Conservation (phyloP, 306 rosid species). For the Parietaria judaica region DNA sequence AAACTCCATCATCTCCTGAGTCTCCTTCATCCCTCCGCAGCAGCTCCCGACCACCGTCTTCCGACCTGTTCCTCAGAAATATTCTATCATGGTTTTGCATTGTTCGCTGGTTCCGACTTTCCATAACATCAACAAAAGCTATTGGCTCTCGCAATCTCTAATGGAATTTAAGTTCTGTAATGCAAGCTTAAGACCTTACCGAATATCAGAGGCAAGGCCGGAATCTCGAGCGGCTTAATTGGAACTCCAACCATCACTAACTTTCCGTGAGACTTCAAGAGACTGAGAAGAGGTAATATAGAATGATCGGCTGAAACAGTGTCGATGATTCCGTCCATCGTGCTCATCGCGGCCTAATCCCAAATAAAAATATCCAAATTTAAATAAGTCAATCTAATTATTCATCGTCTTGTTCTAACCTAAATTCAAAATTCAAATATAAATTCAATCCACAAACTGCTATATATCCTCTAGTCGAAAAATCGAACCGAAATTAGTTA, state of each 20-base stretch:
- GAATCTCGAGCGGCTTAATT: conserved; percentile 3
- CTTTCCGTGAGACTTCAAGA: conserved; percentile 5
- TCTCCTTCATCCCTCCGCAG: conserved; percentile 10
- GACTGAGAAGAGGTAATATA: background rate
- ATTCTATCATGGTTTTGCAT: background rate
- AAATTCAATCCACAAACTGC: too few species aligned
- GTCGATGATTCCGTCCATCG: conserved; percentile 11
- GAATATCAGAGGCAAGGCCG: background rate
- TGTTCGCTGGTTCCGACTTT: background rate
- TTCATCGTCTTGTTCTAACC: background rate
- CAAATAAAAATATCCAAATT: background rate
- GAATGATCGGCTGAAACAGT: conserved; percentile 10
- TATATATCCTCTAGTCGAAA: too few species aligned
- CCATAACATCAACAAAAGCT: background rate
- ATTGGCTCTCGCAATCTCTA: background rate
- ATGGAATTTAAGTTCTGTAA: background rate
- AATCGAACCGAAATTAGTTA: too few species aligned
- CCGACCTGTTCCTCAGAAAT: background rate
- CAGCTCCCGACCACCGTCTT: conserved; percentile 6
- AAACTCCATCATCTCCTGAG: conserved; percentile 10
- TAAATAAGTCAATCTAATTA: background rate
- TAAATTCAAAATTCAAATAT: too few species aligned
- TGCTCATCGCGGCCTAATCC: conserved; percentile 6
- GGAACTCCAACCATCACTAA: conserved; percentile 8
- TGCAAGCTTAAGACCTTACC: background rate